Conservation (phyloP, 2,329 filamentous ascomycete species). For the Aspergillus floridensis region DNA sequence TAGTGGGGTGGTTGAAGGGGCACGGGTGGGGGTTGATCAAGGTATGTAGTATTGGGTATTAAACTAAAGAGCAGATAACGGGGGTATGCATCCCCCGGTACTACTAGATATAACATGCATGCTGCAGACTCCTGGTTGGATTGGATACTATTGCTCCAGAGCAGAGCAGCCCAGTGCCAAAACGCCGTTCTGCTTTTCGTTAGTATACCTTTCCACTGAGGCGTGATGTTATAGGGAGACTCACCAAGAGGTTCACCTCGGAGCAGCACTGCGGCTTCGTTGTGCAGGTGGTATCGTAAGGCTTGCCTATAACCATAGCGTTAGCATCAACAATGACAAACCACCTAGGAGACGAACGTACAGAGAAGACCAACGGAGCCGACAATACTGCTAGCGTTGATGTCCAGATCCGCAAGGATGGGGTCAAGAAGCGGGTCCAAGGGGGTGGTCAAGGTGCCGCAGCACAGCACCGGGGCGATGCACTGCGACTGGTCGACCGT, state of each 20-base stretch:
- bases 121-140: too few species aligned
- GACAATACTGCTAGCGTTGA: constrained; percentile 25
- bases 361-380: constrained; percentile 30
- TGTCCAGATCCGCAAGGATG: constrained; percentile 22
- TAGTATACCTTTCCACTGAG: neutral
- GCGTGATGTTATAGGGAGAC: neutral
- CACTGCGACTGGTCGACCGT: constrained; percentile 15
- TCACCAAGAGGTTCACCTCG: constrained; percentile 30
- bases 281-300: constrained; percentile 22
- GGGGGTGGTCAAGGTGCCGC: constrained; percentile 28
- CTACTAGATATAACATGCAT: too few species aligned
- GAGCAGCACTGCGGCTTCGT: constrained; percentile 30
- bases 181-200: constrained; percentile 20
- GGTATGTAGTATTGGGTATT: neutral
- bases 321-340: neutral
- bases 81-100: too few species aligned
- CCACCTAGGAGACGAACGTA: constrained; percentile 8
- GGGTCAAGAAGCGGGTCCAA: constrained; percentile 27
- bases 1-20: neutral
- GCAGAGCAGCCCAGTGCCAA: constrained; percentile 26
- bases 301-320: constrained; percentile 19
- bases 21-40: neutral
- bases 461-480: constrained; percentile 27
- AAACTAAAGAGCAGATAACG: too few species aligned
- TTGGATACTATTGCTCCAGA: neutral